A percentile compares a stretch with the other conserved stretches of the same genome.
Conservation (phyloP, 169 alveolate genomes). For the Fabrea salina region DNA sequence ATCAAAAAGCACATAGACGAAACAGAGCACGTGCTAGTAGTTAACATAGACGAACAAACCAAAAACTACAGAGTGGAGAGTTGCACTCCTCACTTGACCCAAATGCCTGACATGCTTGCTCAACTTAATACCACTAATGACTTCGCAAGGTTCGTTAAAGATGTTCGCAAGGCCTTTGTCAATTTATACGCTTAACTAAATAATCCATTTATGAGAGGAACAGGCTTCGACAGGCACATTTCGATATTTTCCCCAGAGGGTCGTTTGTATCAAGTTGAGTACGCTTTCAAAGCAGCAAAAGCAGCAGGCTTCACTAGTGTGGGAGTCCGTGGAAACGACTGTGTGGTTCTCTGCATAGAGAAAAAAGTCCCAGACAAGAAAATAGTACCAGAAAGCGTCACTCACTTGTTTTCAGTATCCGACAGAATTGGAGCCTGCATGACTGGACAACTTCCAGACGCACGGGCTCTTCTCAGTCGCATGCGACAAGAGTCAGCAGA, state of each 20-base stretch:
- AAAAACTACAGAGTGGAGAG: neutral
- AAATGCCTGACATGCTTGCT: neutral
- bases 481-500: conserved; percentile 72
- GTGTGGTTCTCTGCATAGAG: conserved; percentile 93
- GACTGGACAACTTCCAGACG: conserved; percentile 82
- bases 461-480: conserved; percentile 74
- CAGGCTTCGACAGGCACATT: conserved; percentile 87
- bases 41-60: neutral
- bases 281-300: conserved; percentile 96
- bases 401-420: conserved; percentile 76
- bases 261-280: conserved; percentile 89
- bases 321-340: conserved; percentile 95
- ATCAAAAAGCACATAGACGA: neutral
- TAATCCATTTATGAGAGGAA: too few relatives aligned
- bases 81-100: neutral
- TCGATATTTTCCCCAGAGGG: conserved; percentile 99
- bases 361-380: conserved; percentile 92
- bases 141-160: neutral
- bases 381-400: conserved; percentile 77
- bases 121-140: neutral
- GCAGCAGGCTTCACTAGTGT: conserved; percentile 92
- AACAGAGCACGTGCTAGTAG: neutral
- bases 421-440: conserved; percentile 79
- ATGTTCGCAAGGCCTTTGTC: neutral
- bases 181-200: neutral